Conservation (phyloP, 2,329 filamentous ascomycete genomes). For the Camptophora hylomeconis region DNA sequence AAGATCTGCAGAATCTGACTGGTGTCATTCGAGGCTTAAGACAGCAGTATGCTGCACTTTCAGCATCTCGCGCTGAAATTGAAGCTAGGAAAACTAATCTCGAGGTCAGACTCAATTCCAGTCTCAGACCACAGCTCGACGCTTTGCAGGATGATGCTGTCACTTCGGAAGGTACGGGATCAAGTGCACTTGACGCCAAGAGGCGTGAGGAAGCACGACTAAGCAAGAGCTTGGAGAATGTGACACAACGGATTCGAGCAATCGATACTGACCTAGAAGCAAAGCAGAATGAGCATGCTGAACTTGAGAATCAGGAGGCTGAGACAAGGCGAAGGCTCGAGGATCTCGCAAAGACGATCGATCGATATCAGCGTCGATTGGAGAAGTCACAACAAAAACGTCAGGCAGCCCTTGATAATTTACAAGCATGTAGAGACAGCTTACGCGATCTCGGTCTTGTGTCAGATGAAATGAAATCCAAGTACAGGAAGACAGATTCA, state of each 20-base stretch:
- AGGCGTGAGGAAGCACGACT: constrained; percentile 71
- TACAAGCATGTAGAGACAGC: constrained; percentile 69
- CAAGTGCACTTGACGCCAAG: constrained; percentile 51
- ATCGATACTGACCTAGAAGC: constrained; percentile 62
- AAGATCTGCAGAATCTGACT: constrained; percentile 59
- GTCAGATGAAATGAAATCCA: constrained; percentile 84
- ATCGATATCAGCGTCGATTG: constrained; percentile 76
- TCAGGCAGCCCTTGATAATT: constrained; percentile 61
- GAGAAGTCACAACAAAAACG: constrained; percentile 88
- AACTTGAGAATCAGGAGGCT: constrained; percentile 45
- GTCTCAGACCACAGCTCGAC: constrained; percentile 74
- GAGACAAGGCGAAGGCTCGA: constrained; percentile 61
- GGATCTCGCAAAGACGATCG: constrained; percentile 63
- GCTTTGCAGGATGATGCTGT: constrained; percentile 67
- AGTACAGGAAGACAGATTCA: constrained; percentile 71
- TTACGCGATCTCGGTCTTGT: constrained; percentile 88
- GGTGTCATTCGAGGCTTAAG: constrained; percentile 59
- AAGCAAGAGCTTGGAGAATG: constrained; percentile 50
- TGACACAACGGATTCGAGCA: constrained; percentile 58
- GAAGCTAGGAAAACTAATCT: constrained; percentile 71
- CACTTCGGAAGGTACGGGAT: constrained; percentile 47
- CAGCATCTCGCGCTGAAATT: constrained; percentile 58
- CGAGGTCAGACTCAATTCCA: constrained; percentile 79
- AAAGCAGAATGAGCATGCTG: constrained; percentile 39
- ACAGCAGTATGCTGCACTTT: constrained; percentile 63